These are phyloP conservation scores for Barnettozyma pratensis DNA, from an alignment of 805 yeast genomes.

Conservation along the genomic window DNA sequence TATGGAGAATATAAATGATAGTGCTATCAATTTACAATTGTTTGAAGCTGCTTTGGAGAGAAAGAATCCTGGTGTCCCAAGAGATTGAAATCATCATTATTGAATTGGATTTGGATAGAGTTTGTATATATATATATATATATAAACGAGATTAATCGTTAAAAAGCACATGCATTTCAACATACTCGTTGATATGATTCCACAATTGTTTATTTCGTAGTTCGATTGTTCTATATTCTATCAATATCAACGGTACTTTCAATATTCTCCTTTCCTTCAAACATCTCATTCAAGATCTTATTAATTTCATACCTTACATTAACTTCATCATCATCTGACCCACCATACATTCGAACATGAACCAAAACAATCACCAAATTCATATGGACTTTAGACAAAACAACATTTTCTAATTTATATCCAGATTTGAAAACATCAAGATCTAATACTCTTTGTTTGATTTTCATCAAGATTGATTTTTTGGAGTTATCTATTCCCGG, in stretches of 20 bases:
- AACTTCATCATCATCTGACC: slow-evolving; percentile 65
- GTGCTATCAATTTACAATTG: slow-evolving; percentile 46
- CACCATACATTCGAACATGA: slow-evolving; percentile 57
- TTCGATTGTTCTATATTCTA: slow-evolving; percentile 21
- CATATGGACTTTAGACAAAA: slow-evolving; percentile 59
- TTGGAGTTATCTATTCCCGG: slow-evolving; percentile 41
- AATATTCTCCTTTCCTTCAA: slow-evolving; percentile 20
- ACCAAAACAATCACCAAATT: slow-evolving; percentile 53
- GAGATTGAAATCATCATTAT: neutral
- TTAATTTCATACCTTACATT: slow-evolving; percentile 45
- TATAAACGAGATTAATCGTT: neutral
- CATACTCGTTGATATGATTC: neutral
- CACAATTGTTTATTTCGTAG: neutral
- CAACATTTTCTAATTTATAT: slow-evolving; percentile 42
- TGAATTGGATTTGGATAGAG: too few relatives aligned
- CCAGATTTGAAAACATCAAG: slow-evolving; percentile 48
- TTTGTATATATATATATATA: too few relatives aligned
- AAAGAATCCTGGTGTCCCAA: slow-evolving; percentile 33
- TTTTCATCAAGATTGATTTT: slow-evolving; percentile 31
- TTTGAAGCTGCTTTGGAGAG: slow-evolving; percentile 48
- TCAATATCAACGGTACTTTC: slow-evolving; percentile 42
- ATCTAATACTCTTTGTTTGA: slow-evolving; percentile 40
- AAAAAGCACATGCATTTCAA: too few relatives aligned
- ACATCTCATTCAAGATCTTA: slow-evolving; percentile 33
- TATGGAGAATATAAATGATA: slow-evolving; percentile 42